A percentile compares a stretch with the other conserved stretches of the same genome.
phyloP scores from a whole-genome alignment of 768 basidiomycete species.

The Mycena indigotica region DNA sequence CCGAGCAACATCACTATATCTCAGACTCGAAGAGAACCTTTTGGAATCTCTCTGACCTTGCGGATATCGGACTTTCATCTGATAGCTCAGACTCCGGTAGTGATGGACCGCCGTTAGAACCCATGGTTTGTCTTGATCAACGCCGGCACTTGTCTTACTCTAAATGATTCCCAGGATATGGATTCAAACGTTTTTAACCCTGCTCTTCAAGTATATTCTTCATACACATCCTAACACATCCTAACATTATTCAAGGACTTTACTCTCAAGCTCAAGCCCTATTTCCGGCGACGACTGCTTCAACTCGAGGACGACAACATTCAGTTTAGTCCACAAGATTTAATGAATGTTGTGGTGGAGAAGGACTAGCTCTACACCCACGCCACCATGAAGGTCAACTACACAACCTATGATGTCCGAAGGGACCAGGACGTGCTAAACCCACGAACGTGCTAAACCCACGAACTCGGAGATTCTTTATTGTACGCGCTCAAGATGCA shows the following conservation, averaged over 20 bases:
- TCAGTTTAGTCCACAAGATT: background rate
- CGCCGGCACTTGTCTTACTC: background rate
- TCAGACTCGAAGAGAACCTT: background rate
- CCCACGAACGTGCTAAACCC: constrained; percentile 26
- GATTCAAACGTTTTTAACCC: background rate
- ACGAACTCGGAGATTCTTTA: background rate
- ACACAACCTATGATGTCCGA: no score
- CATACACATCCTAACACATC: background rate
- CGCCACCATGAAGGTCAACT: no score
- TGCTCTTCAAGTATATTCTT: background rate
- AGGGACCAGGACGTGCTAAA: constrained; percentile 34
- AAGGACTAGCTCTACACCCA: constrained; percentile 19
- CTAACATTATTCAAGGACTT: background rate
- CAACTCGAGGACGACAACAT: background rate
- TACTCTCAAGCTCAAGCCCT: background rate
- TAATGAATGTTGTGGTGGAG: background rate
- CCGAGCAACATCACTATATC: background rate
- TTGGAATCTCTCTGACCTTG: background rate
- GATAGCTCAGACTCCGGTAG: background rate
- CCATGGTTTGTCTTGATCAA: background rate
- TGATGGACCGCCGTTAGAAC: background rate
- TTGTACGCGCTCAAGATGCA: constrained; percentile 24
- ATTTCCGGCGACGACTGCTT: background rate
- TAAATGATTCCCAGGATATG: background rate
- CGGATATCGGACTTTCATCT: background rate